Evolutionary conservation across 495 filamentous ascomycete species (phyloP).

Genomic region (Penicillium verhagenii): DNA sequence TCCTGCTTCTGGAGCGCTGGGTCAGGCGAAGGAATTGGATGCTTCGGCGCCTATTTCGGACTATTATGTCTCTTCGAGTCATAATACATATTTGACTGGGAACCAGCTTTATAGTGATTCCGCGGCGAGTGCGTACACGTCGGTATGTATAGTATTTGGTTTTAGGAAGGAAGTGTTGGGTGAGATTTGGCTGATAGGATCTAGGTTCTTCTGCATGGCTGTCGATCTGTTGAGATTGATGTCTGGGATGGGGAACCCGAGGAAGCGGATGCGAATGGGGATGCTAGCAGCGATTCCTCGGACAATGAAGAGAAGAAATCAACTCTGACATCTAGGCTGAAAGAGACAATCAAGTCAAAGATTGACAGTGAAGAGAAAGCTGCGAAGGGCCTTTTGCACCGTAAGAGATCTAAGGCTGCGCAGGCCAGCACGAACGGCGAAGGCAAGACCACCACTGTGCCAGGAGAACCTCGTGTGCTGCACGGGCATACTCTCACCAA

Average conservation of each 20-base stretch:
- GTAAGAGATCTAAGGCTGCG: conserved; percentile 2
- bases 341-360: conserved; percentile 5
- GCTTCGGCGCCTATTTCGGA: conserved; percentile 68
- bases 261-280: conserved; percentile 26
- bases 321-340: conserved; percentile 19
- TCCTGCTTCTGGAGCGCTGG: conserved; percentile 44
- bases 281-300: conserved; percentile 24
- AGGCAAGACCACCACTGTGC: conserved; percentile 22
- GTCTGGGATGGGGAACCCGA: conserved; percentile 81
- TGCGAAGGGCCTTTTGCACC: conserved; percentile 5
- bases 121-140: conserved; percentile 77
- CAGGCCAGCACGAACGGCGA: not conserved
- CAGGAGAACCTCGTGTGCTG: conserved; percentile 71
- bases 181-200: not conserved
- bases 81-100: conserved; percentile 92
- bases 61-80: conserved; percentile 90
- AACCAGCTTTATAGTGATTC: conserved; percentile 87
- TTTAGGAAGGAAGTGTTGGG: not conserved
- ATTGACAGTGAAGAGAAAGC: conserved; percentile 15
- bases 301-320: conserved; percentile 20
- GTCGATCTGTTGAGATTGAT: conserved; percentile 92
- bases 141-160: conserved; percentile 54
- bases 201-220: conserved; percentile 72
- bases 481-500: conserved; percentile 92
- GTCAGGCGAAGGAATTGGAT: conserved; percentile 43